A percentile compares a stretch with the other conserved stretches of the same genome.
These are phyloP conservation scores for Anisodus acutangulus DNA, from an alignment of 257 asterid genomes.

Conservation along the genomic window DNA sequence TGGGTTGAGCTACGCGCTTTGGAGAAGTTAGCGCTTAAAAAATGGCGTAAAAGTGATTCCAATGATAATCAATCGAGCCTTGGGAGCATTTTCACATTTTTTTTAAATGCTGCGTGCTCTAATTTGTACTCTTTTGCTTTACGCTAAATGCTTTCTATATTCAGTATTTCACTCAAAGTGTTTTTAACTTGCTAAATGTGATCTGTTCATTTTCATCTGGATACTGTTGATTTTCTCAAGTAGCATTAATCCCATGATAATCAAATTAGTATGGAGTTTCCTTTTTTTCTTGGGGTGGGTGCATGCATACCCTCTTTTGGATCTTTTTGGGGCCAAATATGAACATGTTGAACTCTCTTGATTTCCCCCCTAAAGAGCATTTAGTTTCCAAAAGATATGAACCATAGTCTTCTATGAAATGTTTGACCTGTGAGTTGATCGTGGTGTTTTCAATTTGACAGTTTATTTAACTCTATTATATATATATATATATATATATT, in stretches of 20 bases:
- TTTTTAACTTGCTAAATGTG: background rate
- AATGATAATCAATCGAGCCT: background rate
- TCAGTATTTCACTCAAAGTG: background rate
- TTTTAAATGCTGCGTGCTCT: background rate
- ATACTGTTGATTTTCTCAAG: background rate
- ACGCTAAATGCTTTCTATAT: background rate
- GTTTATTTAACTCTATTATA: background rate
- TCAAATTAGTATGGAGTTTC: background rate
- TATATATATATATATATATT: background rate
- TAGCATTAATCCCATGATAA: background rate
- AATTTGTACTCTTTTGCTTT: background rate
- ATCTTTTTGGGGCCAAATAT: background rate
- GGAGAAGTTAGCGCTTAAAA: background rate
- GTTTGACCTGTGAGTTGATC: constrained; percentile 1
- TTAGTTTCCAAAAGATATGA: background rate
- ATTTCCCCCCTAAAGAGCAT: background rate
- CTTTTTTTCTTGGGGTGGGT: background rate
- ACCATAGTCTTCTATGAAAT: background rate
- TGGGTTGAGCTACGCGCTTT: background rate
- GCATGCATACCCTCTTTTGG: background rate
- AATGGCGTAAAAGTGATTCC: background rate
- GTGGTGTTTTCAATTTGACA: background rate
- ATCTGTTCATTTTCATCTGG: background rate
- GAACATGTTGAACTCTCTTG: background rate
- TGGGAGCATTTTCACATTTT: background rate